These are phyloP conservation scores for Trichoderma semiorbis DNA, from an alignment of 2,329 filamentous ascomycete genomes.

Conservation along the genomic window DNA sequence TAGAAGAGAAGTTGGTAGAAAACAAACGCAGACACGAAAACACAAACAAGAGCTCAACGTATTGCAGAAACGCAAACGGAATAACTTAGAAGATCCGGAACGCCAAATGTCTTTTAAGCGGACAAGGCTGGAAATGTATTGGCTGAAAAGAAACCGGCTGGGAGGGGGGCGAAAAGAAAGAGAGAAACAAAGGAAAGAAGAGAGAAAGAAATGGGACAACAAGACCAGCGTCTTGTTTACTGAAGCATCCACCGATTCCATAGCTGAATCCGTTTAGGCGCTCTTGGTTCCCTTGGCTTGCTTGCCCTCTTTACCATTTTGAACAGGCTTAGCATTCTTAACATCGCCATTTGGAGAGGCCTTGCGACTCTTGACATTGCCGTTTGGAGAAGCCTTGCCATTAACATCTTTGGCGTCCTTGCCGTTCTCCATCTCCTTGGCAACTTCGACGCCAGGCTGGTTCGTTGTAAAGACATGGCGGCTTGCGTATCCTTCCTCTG, in stretches of 20 bases:
- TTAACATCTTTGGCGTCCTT: neutral
- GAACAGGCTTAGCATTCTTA: neutral
- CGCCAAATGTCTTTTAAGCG: neutral
- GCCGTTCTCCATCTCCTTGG: neutral
- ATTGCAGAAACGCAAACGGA: no score
- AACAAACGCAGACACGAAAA: neutral
- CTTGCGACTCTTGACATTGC: neutral
- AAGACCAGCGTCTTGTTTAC: neutral
- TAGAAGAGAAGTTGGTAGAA: neutral
- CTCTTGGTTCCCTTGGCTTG: neutral
- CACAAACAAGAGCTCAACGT: neutral
- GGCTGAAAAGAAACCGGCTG: neutral
- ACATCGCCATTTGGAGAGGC: neutral
- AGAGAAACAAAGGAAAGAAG: neutral
- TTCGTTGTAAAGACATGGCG: constrained; percentile 37
- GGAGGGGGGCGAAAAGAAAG: neutral
- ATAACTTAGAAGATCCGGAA: neutral
- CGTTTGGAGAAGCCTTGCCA: neutral
- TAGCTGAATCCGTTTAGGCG: neutral
- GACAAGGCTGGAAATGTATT: neutral
- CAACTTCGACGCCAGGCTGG: neutral
- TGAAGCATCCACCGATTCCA: neutral
- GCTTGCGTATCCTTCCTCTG: constrained; percentile 33
- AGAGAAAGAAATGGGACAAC: neutral
- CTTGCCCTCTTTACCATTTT: neutral